These are phyloP conservation scores for Rosa persica DNA, from an alignment of 306 rosid genomes.

Conservation along the genomic window DNA sequence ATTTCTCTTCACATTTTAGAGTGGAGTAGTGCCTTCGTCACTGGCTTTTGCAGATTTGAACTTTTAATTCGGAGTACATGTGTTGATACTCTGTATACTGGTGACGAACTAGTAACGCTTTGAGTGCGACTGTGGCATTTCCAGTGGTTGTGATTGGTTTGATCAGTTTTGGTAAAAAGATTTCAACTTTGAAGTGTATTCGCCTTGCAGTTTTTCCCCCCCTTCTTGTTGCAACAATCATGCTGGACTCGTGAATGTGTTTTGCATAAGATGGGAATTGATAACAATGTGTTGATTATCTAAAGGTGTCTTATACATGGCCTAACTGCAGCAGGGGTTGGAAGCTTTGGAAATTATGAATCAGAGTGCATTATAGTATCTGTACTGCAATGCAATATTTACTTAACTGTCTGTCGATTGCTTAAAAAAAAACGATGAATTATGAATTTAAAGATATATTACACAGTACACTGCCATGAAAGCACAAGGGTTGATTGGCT, in stretches of 20 bases:
- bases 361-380: constrained; percentile 18
- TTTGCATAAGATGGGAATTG: constrained; percentile 7
- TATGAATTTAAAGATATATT: constrained; percentile 16
- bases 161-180: not conserved
- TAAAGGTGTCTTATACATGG: not conserved
- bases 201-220: not conserved
- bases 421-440: constrained; percentile 1
- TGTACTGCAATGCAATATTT: constrained; percentile 4
- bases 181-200: constrained; percentile 14
- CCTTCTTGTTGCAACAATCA: not conserved
- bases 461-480: not conserved
- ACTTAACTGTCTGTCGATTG: constrained; percentile 13
- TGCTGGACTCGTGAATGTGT: not conserved
- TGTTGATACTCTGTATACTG: not conserved
- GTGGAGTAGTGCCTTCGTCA: constrained; percentile 15
- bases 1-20: constrained; percentile 21
- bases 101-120: not conserved
- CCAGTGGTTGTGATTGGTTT: not conserved
- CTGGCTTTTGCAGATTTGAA: constrained; percentile 14
- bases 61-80: constrained; percentile 21
- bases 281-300: not conserved
- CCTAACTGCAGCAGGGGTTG: constrained; percentile 11
- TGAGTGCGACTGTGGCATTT: constrained; percentile 9
- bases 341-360: not conserved
- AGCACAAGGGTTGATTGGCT: constrained; percentile 14